Base-by-base conservation (phyloP, 768 basidiomycete genomes). In the Suillus subaureus region DNA sequence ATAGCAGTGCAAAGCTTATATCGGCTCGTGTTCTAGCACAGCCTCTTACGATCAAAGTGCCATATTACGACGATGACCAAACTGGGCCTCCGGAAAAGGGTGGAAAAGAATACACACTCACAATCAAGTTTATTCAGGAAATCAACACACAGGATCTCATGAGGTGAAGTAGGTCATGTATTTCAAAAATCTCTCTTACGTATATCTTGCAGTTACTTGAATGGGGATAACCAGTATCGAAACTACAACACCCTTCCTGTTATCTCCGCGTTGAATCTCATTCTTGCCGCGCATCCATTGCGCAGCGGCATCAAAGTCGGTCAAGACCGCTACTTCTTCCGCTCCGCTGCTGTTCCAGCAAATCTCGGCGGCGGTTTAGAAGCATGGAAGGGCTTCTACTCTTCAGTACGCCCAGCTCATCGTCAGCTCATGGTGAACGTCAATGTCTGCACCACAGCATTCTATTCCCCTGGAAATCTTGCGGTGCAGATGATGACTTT, bases 351-450 rank as follows among this genome's bases (percentile, higher is more conserved):
- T 11, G 62, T 72, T 35, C 75, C 78, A 42, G 47, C 60, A 13
- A n/a, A 64, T 4, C 73, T 87, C 37, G 82, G 83, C 15, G 83
- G 82, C 31, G 89, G 89, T 23, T 86, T 82, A 64, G 83, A 81
- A 70, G 88, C 74, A 67, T 92, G 75, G 88, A 90, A 77, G 79
- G 87, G 74, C 61, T 87, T 74, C 70, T 78, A 80, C 66, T 76
- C 77, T 4, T 82, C 79, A 35, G 73, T 82, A 51, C 78, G 79
- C 26, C 80, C 78, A 15, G 74, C 75, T 52, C 74, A 76, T 69
- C 82, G 76, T 76, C 82, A 73, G 65, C 72, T 83, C 76, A 89
- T 75, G 84, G 85, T 80, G 65, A 84, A 79, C 77, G 89, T 77
- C 72, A 87, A 76, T 64, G 82, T 78, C 76, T 91, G 78, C 68